phyloP scores from a whole-genome alignment of 495 filamentous ascomycete genomes.

The Hypoxylon cercidicola region DNA sequence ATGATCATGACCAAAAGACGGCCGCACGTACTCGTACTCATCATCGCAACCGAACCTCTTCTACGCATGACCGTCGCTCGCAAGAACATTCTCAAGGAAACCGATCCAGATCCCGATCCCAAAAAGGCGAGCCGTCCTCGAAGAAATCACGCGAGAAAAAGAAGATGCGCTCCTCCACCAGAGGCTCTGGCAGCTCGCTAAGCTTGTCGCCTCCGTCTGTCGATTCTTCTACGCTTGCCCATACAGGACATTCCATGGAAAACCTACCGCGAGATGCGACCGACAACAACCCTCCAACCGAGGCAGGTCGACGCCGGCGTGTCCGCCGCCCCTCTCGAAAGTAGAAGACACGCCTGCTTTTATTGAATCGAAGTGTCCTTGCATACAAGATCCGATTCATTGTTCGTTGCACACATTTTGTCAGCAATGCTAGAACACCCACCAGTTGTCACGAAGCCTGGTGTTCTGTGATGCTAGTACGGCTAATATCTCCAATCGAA shows the following conservation, averaged over 20 bases:
- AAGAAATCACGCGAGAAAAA: conserved; percentile 2
- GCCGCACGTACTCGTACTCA: background rate
- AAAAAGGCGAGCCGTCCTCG: background rate
- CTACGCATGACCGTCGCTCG: background rate
- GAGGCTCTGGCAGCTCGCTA: conserved; percentile 1
- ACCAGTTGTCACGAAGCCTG: too few species aligned
- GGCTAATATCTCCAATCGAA: too few species aligned
- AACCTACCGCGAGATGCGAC: background rate
- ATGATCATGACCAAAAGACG: conserved; percentile 5
- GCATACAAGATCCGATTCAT: too few species aligned
- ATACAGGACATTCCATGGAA: conserved; percentile 43
- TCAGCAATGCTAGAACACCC: too few species aligned
- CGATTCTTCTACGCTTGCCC: conserved; percentile 34
- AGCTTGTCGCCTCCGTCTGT: background rate
- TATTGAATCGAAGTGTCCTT: too few species aligned
- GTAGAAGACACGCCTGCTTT: background rate
- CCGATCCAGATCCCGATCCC: background rate
- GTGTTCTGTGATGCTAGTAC: too few species aligned
- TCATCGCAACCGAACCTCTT: background rate
- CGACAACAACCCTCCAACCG: background rate
- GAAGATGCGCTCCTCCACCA: background rate
- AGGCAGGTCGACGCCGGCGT: conserved; percentile 7
- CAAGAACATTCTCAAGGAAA: background rate
- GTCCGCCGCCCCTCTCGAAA: background rate
- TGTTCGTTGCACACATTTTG: too few species aligned